These are phyloP conservation scores for Globisporangium yorkense DNA, from an alignment of 352 stramenopile species.

Conservation along the genomic window DNA sequence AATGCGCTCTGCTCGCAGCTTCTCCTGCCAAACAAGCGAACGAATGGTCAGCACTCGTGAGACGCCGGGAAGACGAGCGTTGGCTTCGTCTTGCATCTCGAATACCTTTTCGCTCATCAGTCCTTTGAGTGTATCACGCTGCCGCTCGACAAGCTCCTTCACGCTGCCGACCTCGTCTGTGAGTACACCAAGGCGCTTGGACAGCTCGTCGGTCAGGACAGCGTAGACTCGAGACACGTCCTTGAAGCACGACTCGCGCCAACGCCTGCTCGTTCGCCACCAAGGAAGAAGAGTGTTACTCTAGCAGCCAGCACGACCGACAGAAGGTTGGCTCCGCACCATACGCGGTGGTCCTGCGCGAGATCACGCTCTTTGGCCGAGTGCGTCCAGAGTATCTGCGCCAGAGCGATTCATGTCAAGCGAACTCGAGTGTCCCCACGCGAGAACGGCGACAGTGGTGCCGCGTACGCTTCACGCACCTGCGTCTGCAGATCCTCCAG, in stretches of 20 bases:
- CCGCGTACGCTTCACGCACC: background rate
- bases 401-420: background rate
- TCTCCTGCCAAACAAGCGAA: constrained; percentile 13
- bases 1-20: constrained; percentile 17
- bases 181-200: constrained; percentile 1
- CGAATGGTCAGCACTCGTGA: background rate
- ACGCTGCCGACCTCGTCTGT: background rate
- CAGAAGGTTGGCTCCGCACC: constrained; percentile 6
- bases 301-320: background rate
- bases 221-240: constrained; percentile 11
- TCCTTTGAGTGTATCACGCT: constrained; percentile 6
- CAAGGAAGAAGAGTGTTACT: background rate
- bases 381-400: constrained; percentile 23
- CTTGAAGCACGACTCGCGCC: constrained; percentile 18
- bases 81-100: background rate
- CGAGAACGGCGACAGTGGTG: background rate
- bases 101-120: constrained; percentile 22
- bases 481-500: constrained; percentile 11
- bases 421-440: background rate
- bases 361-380: constrained; percentile 8
- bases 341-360: constrained; percentile 15
- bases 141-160: background rate
- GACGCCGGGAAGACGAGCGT: background rate
- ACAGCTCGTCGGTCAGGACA: constrained; percentile 6
- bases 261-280: constrained; percentile 13